Evolutionary conservation across 257 asterid species (phyloP).

Genomic region (Osmanthus fragrans): DNA sequence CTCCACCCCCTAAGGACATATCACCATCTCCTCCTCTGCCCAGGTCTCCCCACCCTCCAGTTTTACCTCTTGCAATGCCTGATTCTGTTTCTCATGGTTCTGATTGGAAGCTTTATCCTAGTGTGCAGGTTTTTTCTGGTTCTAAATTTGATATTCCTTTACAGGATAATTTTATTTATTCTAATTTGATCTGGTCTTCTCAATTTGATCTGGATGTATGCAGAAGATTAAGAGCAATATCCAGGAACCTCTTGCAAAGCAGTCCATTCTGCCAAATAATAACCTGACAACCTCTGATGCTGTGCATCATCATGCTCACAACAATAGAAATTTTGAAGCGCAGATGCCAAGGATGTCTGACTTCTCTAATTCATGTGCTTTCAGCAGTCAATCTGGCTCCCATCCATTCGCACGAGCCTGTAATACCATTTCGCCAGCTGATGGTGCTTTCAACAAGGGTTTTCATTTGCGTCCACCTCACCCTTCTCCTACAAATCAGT

Average conservation of each 20-base stretch:
- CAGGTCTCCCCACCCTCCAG: slow-evolving; percentile 43
- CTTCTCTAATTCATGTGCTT: slow-evolving; percentile 37
- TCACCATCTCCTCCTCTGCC: slow-evolving; percentile 58
- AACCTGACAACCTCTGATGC: slow-evolving; percentile 33
- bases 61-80: slow-evolving; percentile 35
- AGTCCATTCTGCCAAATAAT: slow-evolving; percentile 38
- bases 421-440: slow-evolving; percentile 43
- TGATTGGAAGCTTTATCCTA: slow-evolving; percentile 41
- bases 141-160: not conserved
- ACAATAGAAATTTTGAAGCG: slow-evolving; percentile 44
- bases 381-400: slow-evolving; percentile 40
- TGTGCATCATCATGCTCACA: slow-evolving; percentile 46
- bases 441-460: slow-evolving; percentile 53
- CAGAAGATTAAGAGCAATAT: slow-evolving; percentile 47
- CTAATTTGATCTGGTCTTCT: not conserved
- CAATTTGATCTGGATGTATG: slow-evolving; percentile 31
- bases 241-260: slow-evolving; percentile 41
- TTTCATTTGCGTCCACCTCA: slow-evolving; percentile 82
- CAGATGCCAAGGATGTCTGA: slow-evolving; percentile 45
- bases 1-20: slow-evolving; percentile 37
- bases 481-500: slow-evolving; percentile 89
- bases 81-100: slow-evolving; percentile 37
- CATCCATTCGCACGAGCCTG: slow-evolving; percentile 41
- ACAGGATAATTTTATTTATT: not conserved
- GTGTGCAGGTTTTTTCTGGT: slow-evolving; percentile 49